Evolutionary conservation across 345 rosid species (phyloP).

Genomic region (Eucalyptus marginata): DNA sequence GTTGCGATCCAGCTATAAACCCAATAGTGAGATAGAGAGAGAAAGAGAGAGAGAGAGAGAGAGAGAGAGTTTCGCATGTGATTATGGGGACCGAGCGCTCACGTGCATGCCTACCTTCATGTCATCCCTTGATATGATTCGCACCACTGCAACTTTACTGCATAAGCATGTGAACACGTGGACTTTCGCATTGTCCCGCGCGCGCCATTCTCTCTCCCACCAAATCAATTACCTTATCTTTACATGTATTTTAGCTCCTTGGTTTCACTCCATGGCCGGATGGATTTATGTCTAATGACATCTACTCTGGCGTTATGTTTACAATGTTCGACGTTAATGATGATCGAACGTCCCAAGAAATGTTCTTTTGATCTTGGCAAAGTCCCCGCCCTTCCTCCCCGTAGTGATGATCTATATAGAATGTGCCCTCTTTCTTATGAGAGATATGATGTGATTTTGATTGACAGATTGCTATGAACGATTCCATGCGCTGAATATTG

Average conservation of each 20-base stretch:
- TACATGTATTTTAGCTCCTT: not conserved
- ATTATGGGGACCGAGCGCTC: not conserved
- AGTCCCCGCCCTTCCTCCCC: fast-evolving
- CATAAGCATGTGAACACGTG: not conserved
- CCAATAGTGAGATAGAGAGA: not conserved
- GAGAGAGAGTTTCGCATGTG: not conserved
- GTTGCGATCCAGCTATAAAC: not conserved
- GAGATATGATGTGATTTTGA: not conserved
- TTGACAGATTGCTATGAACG: fast-evolving
- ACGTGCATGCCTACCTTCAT: not conserved
- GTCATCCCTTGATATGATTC: not conserved
- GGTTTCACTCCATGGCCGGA: not conserved
- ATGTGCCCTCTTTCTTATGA: fast-evolving
- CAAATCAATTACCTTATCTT: not conserved
- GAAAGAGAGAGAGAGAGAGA: not conserved
- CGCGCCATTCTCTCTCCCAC: not conserved
- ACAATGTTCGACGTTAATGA: not conserved
- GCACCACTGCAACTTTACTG: not conserved
- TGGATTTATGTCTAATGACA: not conserved
- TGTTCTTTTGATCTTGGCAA: not conserved
- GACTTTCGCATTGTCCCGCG: not conserved
- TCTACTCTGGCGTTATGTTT: not conserved
- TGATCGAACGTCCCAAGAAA: not conserved
- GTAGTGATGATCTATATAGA: not conserved
- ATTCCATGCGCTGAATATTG: fast-evolving